phyloP scores from a whole-genome alignment of 1,284 basidiomycete genomes.

The Sporisorium scitamineum region DNA sequence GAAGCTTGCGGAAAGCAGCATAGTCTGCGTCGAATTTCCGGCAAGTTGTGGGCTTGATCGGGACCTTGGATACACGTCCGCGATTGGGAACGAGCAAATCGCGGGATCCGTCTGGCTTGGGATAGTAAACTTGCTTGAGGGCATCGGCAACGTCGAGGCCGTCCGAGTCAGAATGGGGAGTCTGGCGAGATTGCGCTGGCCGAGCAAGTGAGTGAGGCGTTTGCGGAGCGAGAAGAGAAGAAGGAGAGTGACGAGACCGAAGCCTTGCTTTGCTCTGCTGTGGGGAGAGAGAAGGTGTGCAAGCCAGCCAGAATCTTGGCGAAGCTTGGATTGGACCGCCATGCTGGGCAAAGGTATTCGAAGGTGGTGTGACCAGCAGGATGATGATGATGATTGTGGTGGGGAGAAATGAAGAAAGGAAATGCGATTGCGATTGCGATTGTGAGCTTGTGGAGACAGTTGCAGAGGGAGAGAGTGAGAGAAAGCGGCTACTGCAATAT shows the following conservation, averaged over 20 bases:
- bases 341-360: slow-evolving; percentile 7
- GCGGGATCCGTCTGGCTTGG: slow-evolving; percentile 55
- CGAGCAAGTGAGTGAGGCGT: slow-evolving; percentile 22
- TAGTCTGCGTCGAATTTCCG: slow-evolving; percentile 68
- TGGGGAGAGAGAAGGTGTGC: slow-evolving; percentile 28
- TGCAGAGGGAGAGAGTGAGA: too few species aligned
- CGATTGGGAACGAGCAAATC: slow-evolving; percentile 64
- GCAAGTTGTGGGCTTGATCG: slow-evolving; percentile 67
- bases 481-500: neutral
- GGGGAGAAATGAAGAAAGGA: neutral
- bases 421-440: neutral
- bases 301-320: slow-evolving; percentile 34
- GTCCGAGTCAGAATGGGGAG: slow-evolving; percentile 18
- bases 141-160: slow-evolving; percentile 48
- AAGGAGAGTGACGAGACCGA: slow-evolving; percentile 36
- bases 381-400: neutral
- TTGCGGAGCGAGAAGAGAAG: slow-evolving; percentile 46
- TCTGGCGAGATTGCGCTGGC: slow-evolving; percentile 14
- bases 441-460: neutral
- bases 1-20: slow-evolving; percentile 54
- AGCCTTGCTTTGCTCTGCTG: slow-evolving; percentile 25
- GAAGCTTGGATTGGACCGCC: slow-evolving; percentile 49
- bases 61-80: slow-evolving; percentile 66
- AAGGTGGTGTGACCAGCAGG: neutral
- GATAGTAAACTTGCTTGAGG: slow-evolving; percentile 63